Evolutionary conservation across 768 basidiomycete species (phyloP).

Genomic region (Mycena kentingensis): DNA sequence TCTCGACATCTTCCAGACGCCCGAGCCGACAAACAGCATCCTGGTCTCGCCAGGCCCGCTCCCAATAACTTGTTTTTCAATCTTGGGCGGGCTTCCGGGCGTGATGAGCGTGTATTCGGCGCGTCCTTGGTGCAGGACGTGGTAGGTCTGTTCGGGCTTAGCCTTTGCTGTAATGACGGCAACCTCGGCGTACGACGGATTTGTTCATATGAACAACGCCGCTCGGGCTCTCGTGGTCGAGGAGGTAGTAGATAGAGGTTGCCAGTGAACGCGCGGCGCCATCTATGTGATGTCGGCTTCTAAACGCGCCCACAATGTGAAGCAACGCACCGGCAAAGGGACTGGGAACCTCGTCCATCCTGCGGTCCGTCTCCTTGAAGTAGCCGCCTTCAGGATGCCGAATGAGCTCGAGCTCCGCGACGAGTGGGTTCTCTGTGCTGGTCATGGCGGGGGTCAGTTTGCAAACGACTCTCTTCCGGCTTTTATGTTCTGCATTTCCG

Average conservation of each 20-base stretch:
- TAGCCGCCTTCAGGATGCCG: neutral
- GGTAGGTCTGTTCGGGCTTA: constrained; percentile 56
- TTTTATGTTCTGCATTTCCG: too few species aligned
- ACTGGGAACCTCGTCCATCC: neutral
- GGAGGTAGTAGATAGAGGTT: constrained; percentile 39
- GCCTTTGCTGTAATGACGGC: too few species aligned
- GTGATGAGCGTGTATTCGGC: constrained; percentile 51
- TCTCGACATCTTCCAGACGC: constrained; percentile 57
- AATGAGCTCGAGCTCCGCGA: neutral
- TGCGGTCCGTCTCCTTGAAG: neutral
- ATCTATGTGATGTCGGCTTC: neutral
- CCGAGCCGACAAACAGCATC: constrained; percentile 53
- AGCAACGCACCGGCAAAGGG: neutral
- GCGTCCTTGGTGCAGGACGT: constrained; percentile 52
- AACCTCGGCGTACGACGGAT: constrained; percentile 41
- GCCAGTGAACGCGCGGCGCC: neutral
- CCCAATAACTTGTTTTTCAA: constrained; percentile 48
- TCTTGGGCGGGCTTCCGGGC: constrained; percentile 28
- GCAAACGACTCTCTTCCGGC: too few species aligned
- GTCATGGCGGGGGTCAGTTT: too few species aligned
- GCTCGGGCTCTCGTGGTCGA: constrained; percentile 41
- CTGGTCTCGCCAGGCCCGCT: constrained; percentile 44
- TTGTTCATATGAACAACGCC: constrained; percentile 53
- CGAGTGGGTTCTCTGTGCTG: neutral
- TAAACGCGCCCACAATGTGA: neutral